A percentile compares a stretch with the other conserved stretches of the same genome.
Evolutionary conservation across 495 filamentous ascomycete species (phyloP).

Genomic region (Xylaria acuta): DNA sequence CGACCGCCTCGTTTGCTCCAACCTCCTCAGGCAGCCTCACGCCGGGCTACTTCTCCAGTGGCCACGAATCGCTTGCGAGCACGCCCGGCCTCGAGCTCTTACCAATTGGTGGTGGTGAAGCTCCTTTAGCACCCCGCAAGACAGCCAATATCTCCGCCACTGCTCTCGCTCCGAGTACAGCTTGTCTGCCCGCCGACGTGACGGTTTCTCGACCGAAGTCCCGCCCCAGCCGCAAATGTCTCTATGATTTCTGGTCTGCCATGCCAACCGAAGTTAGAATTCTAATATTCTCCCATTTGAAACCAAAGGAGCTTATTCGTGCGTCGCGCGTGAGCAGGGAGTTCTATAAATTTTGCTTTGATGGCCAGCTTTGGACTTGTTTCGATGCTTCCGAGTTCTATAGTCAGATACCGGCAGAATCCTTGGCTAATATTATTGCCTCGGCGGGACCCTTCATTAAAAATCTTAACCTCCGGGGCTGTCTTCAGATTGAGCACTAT

Average conservation of each 20-base stretch:
- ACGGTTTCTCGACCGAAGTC: conserved; percentile 44
- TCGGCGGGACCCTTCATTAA: conserved; percentile 86
- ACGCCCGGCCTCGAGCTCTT: conserved; percentile 51
- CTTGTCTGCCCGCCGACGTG: conserved; percentile 68
- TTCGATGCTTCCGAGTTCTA: conserved; percentile 91
- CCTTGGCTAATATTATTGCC: conserved; percentile 83
- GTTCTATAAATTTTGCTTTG: conserved; percentile 88
- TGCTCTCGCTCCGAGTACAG: conserved; percentile 49
- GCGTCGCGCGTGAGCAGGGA: conserved; percentile 78
- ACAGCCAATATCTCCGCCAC: conserved; percentile 34
- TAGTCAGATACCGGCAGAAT: conserved; percentile 79
- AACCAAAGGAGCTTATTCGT: conserved; percentile 82
- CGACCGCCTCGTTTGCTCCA: conserved; percentile 59
- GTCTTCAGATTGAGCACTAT: conserved; percentile 73
- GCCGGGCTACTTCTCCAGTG: conserved; percentile 29
- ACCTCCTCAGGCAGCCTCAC: conserved; percentile 30
- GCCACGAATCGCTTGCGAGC: conserved; percentile 36
- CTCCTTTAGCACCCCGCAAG: conserved; percentile 44
- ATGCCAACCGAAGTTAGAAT: conserved; percentile 86
- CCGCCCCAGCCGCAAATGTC: conserved; percentile 46
- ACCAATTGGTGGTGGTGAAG: conserved; percentile 43
- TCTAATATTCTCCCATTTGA: conserved; percentile 75
- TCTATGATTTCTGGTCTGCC: conserved; percentile 77
- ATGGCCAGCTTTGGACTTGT: conserved; percentile 89
- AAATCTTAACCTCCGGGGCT: conserved; percentile 77